Evolutionary conservation across 352 stramenopile genomes (phyloP), one percentile per base, ranked within the genome.

Genomic region (Phytophthora hibernalis): DNA sequence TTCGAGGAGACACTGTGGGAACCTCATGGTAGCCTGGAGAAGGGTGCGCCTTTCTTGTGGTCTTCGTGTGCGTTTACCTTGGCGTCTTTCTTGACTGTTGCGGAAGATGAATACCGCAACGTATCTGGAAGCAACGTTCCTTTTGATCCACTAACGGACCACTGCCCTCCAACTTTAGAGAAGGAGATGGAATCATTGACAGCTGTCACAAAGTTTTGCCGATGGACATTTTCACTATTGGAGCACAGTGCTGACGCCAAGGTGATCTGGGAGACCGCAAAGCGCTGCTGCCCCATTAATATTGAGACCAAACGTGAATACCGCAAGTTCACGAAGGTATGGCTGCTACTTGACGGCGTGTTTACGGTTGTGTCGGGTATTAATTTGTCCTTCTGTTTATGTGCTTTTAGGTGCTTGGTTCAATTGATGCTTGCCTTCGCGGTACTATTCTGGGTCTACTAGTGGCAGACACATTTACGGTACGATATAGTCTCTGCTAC

Each of bases 1-100:
- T 96, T 93, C 47, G 88, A 96, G 63, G 85, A 95, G 37, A 94
- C 84, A 6, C 60, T 96, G 18, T 96, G 88, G 88, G 88, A 96
- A 16, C 88, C 88, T 8, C 88, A 96, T 43, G 88, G 86, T 5
- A 96, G 85, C 44, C 62, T 96, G 18, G 88, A 96, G 66, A 96
- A 95, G 64, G 86, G 86, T 2, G 88, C 86, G 10, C 88, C 88
- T 20, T 96, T 90, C 63, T 56, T 96, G 21, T 96, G 89, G 89
- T 93, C 89, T 10, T 77, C 89, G 11, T 94, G 87, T 54, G 89
- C 85, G 0, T 95, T 90, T 59, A 92, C 89, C 1, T 56, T 96
- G 26, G 87, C 85, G 11, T 89, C 89, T 7, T 95, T 95, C 56
- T 65, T 95, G 18, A 76, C 74, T 16, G 79, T 92, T 13, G 84